Base-by-base conservation (phyloP, 2,329 filamentous ascomycete species). In the Geosmithia putterillii region DNA sequence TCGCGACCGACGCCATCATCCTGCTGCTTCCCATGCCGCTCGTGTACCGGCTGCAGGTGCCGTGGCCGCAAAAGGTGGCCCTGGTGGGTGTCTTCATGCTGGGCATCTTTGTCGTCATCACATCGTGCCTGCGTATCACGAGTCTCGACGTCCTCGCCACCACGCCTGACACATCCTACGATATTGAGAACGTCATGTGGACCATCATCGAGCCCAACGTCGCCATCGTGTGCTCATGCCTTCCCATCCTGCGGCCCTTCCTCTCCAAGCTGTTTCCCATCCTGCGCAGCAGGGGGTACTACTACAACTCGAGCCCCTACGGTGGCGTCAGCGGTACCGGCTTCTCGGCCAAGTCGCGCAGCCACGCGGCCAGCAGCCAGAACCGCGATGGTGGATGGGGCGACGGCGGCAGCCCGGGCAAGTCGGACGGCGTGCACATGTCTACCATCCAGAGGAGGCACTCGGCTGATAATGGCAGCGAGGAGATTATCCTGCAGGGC, bases 1-100 rank as follows among this genome's bases (percentile, higher is more conserved):
- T 71, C 38, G 45, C 60, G 9, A 65, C 64, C n/a, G 67, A 72
- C 42, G 42, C 70, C 7, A 50, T 66, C 37, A 63, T 73, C 32
- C 53, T 71, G 19, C 44, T 61, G 17, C 53, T 73, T 34, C 69
- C 69, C 18, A 57, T 72, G 38, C 58, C 59, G 8, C 62, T 63
- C n/a, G 58, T 73, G 2, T 64, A 63, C 51, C 52, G 57, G 37
- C 57, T 70, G 14, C 62, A 69, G 44, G 57, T 71, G 38, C 60
- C 59, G 7, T 49, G 45, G 5, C 50, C 49, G 2, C 58, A 63
- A 25, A 69, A 64, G 46, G 46, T 60, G 7, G 57, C 55, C 3
- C 44, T 69, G 38, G 57, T 59, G 18, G 51, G 54, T 18, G 54
- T 67, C 21, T 67, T 69, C 48, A 48, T 56, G 1, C 50, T 67